Evolutionary conservation across 768 basidiomycete genomes (phyloP).

Genomic region (Lyophyllum atratum): DNA sequence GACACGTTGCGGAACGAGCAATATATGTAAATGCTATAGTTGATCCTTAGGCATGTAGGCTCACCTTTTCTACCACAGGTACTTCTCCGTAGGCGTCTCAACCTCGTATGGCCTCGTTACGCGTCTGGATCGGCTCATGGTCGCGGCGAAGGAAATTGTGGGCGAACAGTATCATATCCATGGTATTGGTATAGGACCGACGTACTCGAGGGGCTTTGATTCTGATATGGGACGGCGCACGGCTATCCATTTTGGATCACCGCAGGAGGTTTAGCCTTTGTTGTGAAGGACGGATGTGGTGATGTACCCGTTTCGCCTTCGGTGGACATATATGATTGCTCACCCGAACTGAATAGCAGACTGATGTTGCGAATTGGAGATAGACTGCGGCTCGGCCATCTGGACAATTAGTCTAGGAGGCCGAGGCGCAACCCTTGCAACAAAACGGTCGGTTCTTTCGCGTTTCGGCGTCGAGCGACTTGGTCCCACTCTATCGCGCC

Average conservation of each 20-base stretch:
- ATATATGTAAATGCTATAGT: constrained; percentile 59
- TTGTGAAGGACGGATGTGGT: not conserved
- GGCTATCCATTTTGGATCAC: constrained; percentile 8
- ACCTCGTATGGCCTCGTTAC: constrained; percentile 70
- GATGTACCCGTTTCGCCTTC: too few species aligned
- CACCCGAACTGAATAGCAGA: too few species aligned
- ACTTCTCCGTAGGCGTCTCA: constrained; percentile 73
- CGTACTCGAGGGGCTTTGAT: not conserved
- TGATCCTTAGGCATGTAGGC: not conserved
- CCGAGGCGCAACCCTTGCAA: too few species aligned
- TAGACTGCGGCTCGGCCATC: too few species aligned
- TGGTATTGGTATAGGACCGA: constrained; percentile 45
- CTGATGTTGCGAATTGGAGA: too few species aligned
- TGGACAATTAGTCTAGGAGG: too few species aligned
- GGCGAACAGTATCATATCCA: constrained; percentile 89
- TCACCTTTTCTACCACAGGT: constrained; percentile 34
- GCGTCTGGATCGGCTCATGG: constrained; percentile 75
- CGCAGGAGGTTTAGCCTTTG: not conserved
- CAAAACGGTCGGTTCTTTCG: too few species aligned
- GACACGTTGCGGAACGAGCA: constrained; percentile 78
- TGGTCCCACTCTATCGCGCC: too few species aligned
- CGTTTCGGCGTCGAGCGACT: too few species aligned
- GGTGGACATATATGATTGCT: too few species aligned
- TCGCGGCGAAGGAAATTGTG: constrained; percentile 83
- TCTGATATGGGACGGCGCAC: not conserved